Percentiles rank a stretch among this genome's conserved stretches.
Evolutionary conservation across 164 flowering plant species (phyloP).

Genomic region (Warburgia ugandensis): DNA sequence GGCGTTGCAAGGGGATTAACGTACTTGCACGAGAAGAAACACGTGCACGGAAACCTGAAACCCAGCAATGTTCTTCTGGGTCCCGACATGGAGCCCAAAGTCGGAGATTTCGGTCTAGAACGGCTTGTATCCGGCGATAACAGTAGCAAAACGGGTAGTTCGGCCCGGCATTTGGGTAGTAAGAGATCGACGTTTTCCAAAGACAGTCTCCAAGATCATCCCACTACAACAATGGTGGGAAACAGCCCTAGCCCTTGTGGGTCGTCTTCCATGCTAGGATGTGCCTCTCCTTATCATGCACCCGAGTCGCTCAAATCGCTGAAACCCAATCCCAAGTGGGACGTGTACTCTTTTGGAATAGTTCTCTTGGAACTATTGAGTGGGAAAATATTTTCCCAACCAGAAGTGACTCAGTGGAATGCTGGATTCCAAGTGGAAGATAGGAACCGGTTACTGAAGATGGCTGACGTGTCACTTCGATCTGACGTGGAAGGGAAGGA

Average conservation of each 20-base stretch:
- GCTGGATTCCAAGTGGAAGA: constrained; percentile 50
- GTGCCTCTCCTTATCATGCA: constrained; percentile 66
- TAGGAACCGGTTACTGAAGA: constrained; percentile 39
- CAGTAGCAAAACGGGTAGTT: constrained; percentile 47
- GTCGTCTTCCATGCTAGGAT: constrained; percentile 37
- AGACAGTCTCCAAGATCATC: constrained; percentile 53
- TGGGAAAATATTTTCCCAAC: constrained; percentile 45
- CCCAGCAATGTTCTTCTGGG: constrained; percentile 82
- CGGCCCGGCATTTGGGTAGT: constrained; percentile 80
- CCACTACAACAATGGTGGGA: constrained; percentile 28
- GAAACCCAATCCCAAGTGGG: constrained; percentile 86
- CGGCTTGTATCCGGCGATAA: constrained; percentile 56
- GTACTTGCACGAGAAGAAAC: constrained; percentile 90
- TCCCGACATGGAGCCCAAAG: constrained; percentile 72
- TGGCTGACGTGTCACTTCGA: constrained; percentile 71
- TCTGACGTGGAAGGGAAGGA: constrained; percentile 80
- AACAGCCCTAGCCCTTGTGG: constrained; percentile 41
- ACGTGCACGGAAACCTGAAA: constrained; percentile 90
- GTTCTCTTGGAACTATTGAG: constrained; percentile 74
- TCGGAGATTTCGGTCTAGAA: constrained; percentile 91
- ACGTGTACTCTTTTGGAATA: constrained; percentile 81
- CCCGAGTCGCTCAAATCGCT: constrained; percentile 81
- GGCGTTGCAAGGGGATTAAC: constrained; percentile 83
- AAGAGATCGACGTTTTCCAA: constrained; percentile 75
- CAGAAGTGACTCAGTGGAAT: constrained; percentile 47